Conservation (phyloP, 768 basidiomycete species). For the Cubamyces lactineus region DNA sequence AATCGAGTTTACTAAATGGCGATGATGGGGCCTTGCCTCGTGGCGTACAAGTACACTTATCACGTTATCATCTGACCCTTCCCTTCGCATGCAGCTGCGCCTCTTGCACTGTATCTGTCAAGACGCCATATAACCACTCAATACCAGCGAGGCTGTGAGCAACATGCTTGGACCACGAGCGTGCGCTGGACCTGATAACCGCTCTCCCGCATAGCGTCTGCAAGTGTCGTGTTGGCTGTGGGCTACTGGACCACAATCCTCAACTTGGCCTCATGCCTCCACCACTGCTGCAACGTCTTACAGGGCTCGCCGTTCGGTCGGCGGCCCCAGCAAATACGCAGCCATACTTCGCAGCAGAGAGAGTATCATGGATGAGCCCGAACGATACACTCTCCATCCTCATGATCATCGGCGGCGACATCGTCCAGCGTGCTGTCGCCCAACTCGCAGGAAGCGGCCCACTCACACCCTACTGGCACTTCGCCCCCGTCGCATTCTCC, state of each 20-base stretch:
- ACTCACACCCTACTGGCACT: slow-evolving; percentile 2
- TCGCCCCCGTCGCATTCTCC: slow-evolving; percentile 37
- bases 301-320: neutral
- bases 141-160: neutral
- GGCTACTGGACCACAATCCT: neutral
- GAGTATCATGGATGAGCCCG: slow-evolving; percentile 31
- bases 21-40: no score
- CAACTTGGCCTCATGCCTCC: slow-evolving; percentile 6
- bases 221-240: neutral
- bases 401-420: slow-evolving; percentile 38
- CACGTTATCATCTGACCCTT: no score
- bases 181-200: neutral
- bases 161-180: neutral
- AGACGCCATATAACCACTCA: no score
- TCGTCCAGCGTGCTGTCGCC: slow-evolving; percentile 37
- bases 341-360: slow-evolving; percentile 14
- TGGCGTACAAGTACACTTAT: no score
- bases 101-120: no score
- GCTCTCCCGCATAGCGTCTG: no score
- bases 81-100: no score
- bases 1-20: no score
- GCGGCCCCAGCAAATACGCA: neutral
- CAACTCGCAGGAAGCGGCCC: slow-evolving; percentile 32
- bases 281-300: slow-evolving; percentile 7
- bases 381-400: slow-evolving; percentile 34